Evolutionary conservation across 257 asterid genomes (phyloP), one percentile per base, ranked within the genome.

Genomic region (Marsdenia floribunda): DNA sequence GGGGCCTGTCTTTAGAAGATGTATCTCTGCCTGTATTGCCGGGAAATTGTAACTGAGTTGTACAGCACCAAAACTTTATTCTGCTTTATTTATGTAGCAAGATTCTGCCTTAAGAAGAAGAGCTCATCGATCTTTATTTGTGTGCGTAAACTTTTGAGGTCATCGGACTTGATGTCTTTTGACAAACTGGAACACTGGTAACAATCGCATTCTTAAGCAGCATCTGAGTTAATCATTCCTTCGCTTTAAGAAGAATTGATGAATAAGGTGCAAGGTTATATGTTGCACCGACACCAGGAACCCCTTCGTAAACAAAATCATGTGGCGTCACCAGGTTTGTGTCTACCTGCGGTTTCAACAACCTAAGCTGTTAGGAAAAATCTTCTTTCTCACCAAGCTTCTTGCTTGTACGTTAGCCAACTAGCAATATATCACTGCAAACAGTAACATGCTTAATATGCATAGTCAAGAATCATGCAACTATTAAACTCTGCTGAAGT

Each of bases 211-310:
- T 68, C 74, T 11, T 55, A 26, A 38, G 54, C 52, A 40, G 13
- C 33, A 5, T 19, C 22, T 33, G 7, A 58, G 68, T 35, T 16
- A 22, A 26, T 85, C 86, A 87, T 21, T 68, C 61, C 83, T 91
- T 93, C 60, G 97, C 96, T 85, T 91, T 82, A 66, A 91, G 96
- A 70, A 93, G 82, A 70, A 93, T 85, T 16, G 89, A 89, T 52
- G 98, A 88, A 83, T 84, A 83, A 40, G 97, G 97, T 54, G 97
- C 96, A 14, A 91, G 63, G 50, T 89, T 81, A 74, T 93, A 93
- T 21, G 77, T 81, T 50, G 70, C 82, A 80, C 80, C 60, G 73
- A 90, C 70, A 47, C 93, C 96, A n/a, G 87, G 75, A 74, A 82
- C 89, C 24, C 98, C 98, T 71, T 89, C 93, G 40, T 76, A 59